phyloP scores from a whole-genome alignment of 257 asterid species.

The Solanum sparsipilum region DNA sequence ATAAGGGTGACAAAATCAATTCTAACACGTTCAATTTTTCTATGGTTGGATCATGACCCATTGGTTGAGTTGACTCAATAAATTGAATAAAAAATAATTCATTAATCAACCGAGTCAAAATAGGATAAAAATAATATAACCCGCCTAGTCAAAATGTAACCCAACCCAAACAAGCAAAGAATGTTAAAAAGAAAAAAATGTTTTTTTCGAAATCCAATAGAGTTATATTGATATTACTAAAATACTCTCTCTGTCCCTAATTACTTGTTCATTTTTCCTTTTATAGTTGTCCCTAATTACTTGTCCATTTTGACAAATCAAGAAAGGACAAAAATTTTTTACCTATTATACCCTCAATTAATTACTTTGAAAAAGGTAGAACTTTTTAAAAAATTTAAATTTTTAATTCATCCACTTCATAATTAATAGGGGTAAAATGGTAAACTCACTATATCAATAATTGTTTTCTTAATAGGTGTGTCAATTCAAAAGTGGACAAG shows the following conservation, averaged over 20 bases:
- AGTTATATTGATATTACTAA: neutral
- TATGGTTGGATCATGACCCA: neutral
- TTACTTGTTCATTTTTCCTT: too few species aligned
- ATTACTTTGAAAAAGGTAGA: too few species aligned
- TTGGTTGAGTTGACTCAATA: neutral
- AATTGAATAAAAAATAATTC: neutral
- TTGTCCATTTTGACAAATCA: too few species aligned
- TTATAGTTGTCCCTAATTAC: too few species aligned
- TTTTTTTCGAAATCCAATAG: neutral
- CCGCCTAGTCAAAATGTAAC: neutral
- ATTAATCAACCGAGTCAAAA: neutral
- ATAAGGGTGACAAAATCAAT: neutral
- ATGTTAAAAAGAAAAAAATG: neutral
- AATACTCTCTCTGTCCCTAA: neutral
- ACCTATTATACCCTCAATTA: too few species aligned
- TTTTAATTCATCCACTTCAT: too few species aligned
- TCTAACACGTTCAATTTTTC: neutral
- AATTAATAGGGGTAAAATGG: too few species aligned
- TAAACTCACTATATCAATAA: too few species aligned
- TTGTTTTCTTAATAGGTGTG: too few species aligned
- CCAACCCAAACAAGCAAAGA: neutral
- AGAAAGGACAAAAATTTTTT: too few species aligned
- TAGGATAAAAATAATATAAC: neutral
- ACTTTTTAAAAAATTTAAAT: too few species aligned
- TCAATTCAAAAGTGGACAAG: too few species aligned